Evolutionary conservation across 805 yeast genomes (phyloP).

Genomic region (Starmerella roubikii): DNA sequence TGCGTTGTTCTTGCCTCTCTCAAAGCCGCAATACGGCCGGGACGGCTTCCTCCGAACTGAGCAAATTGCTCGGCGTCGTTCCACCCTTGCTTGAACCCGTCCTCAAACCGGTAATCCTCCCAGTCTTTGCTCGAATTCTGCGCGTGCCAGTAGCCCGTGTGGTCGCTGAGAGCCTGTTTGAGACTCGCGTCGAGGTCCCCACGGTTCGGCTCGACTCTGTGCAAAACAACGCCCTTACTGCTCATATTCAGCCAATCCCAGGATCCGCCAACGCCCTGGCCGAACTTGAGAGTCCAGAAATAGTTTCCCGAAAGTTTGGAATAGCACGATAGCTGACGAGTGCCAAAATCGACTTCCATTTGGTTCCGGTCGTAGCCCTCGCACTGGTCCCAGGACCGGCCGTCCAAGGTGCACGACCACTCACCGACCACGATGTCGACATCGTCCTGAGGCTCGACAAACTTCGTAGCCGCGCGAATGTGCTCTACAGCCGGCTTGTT

Average conservation of each 20-base stretch:
- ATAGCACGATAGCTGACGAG: slow-evolving; percentile 37
- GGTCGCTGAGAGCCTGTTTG: slow-evolving; percentile 32
- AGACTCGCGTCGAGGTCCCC: slow-evolving; percentile 23
- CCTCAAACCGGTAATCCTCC: slow-evolving; percentile 71
- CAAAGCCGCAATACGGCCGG: slow-evolving; percentile 71
- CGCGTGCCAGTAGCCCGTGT: slow-evolving; percentile 54
- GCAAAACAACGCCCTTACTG: slow-evolving; percentile 11
- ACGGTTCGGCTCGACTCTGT: slow-evolving; percentile 4
- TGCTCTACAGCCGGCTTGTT: slow-evolving; percentile 49
- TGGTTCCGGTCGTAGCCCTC: slow-evolving; percentile 35
- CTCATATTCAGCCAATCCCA: slow-evolving; percentile 81
- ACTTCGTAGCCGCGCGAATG: slow-evolving; percentile 28
- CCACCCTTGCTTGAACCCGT: slow-evolving; percentile 69
- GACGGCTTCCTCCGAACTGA: slow-evolving; percentile 47
- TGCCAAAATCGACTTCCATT: slow-evolving; percentile 50
- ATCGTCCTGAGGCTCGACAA: slow-evolving; percentile 14
- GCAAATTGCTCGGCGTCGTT: slow-evolving; percentile 58
- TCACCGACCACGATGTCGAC: slow-evolving; percentile 79
- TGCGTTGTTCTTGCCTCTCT: slow-evolving; percentile 44
- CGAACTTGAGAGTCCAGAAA: slow-evolving; percentile 86
- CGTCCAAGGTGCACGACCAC: slow-evolving; percentile 77
- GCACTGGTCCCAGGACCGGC: slow-evolving; percentile 50
- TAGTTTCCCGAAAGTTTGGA: slow-evolving; percentile 48
- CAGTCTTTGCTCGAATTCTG: slow-evolving; percentile 45
- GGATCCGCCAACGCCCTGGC: slow-evolving; percentile 86